Conservation (phyloP, 1,284 basidiomycete genomes). For the Cryptococcus deneoformans region DNA sequence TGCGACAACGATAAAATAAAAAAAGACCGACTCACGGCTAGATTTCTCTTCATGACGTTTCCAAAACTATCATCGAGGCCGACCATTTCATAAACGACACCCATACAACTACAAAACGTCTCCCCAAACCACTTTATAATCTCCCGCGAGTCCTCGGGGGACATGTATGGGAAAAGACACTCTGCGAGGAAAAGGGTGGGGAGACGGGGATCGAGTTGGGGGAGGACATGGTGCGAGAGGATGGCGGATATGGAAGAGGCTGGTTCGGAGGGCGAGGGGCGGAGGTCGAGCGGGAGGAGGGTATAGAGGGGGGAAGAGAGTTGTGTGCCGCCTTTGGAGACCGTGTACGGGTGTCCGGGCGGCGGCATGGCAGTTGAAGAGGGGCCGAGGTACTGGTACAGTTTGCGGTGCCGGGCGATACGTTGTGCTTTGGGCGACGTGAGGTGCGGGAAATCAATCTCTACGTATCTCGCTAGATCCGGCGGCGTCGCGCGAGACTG, state of each 20-base stretch:
- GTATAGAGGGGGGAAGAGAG: constrained; percentile 67
- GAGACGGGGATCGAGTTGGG: constrained; percentile 59
- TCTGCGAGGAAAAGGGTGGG: constrained; percentile 86
- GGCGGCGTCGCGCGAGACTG: constrained; percentile 11
- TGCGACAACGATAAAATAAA: no score
- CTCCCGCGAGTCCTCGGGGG: constrained; percentile 57
- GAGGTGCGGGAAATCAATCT: constrained; percentile 85
- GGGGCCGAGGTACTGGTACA: constrained; percentile 38
- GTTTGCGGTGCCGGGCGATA: constrained; percentile 66
- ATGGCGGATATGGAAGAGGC: constrained; percentile 30
- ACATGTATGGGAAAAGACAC: constrained; percentile 89
- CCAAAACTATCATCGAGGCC: constrained; percentile 80
- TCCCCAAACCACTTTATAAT: constrained; percentile 74
- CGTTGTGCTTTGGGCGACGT: constrained; percentile 78
- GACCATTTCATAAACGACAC: constrained; percentile 86
- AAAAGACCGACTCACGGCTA: constrained; percentile 71
- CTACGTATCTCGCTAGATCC: constrained; percentile 60
- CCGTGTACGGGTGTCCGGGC: constrained; percentile 17
- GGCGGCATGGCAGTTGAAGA: background rate
- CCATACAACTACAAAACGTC: constrained; percentile 51
- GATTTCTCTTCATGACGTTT: constrained; percentile 78
- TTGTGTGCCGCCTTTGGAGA: constrained; percentile 62
- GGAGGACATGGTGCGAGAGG: constrained; percentile 20
- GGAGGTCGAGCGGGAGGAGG: constrained; percentile 72
- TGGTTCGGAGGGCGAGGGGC: constrained; percentile 50